Evolutionary conservation across 345 rosid species (phyloP).

Genomic region (Conringia planisiliqua): DNA sequence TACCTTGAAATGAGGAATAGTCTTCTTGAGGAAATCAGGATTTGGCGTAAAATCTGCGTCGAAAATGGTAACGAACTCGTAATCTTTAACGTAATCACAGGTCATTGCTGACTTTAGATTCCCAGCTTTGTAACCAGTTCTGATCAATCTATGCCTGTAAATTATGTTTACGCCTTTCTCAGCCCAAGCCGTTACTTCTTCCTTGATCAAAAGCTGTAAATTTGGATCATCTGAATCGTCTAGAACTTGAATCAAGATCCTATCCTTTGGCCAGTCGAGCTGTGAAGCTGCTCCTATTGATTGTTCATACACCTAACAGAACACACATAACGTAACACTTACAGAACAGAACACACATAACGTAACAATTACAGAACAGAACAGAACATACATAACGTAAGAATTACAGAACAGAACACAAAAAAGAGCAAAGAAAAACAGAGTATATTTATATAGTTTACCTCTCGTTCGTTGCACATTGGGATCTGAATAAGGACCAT

Average conservation of each 20-base stretch:
- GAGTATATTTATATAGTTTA: conserved; percentile 13
- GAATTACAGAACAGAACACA: neutral
- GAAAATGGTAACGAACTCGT: conserved; percentile 70
- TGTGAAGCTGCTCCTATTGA: conserved; percentile 79
- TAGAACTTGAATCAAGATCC: conserved; percentile 77
- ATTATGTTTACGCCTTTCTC: conserved; percentile 76
- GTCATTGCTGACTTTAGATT: conserved; percentile 87
- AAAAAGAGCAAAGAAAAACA: neutral
- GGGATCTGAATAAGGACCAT: conserved; percentile 97
- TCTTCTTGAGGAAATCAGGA: conserved; percentile 71
- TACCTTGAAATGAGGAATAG: conserved; percentile 86
- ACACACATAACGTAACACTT: neutral
- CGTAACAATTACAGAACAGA: too few species aligned
- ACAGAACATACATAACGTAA: neutral
- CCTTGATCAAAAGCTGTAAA: conserved; percentile 63
- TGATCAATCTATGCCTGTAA: conserved; percentile 75
- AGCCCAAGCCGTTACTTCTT: conserved; percentile 69
- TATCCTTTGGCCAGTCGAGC: conserved; percentile 85
- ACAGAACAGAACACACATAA: neutral
- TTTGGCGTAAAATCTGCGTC: conserved; percentile 91
- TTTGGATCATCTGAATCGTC: conserved; percentile 76
- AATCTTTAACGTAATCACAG: conserved; percentile 77
- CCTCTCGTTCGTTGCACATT: conserved; percentile 96
- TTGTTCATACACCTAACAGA: conserved; percentile 64
- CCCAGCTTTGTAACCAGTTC: conserved; percentile 95